Evolutionary conservation across 2,329 filamentous ascomycete genomes (phyloP), one percentile per base, ranked within the genome.

Genomic region (Basipetospora chlamydospora): DNA sequence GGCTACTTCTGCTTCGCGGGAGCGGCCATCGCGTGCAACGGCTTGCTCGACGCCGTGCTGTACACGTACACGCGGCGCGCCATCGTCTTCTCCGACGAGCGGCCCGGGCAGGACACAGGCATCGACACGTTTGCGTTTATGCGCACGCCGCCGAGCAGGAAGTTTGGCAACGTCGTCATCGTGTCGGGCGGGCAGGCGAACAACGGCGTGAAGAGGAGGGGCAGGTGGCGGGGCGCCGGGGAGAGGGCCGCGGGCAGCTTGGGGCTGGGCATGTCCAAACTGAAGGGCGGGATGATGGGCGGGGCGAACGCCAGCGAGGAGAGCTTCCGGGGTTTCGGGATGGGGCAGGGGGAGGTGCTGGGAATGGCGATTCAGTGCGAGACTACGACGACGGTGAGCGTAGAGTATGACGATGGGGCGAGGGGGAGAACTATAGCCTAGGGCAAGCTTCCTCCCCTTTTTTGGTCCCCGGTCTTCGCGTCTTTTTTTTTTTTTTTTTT

Each of bases 1-100:
- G 54, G 50, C 0, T 77, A 71, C 48, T 77, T 74, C 49, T 68
- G 66, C 47, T 61, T 74, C 9, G 69, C 73, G 0, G 74, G 73
- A 2, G 60, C 63, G 2, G 64, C 78, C 53, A 70, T 77, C 22
- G 63, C 66, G 0, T 66, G 60, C 21, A 71, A 71, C 39, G 70
- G 70, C 8, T 67, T 61, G 53, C 54, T 73, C 6, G 70, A 74
- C 42, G 67, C 70, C 6, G 40, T 67, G 0, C 48, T 74, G 4
- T 74, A 72, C 43, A 61, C 65, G 4, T 62, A 58, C 2, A 72
- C 67, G 0, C 56, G 68, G 22, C 59, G 63, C 13, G 57, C 61
- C n/a, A 70, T 73, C 37, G 55, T 73, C 22, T 72, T 72, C 39
- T 51, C 50, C 0, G 57, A 60, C 26, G 43, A 43, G 2, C 53